These are phyloP conservation scores for Hirsutella rhossiliensis DNA, from an alignment of 2,329 filamentous ascomycete genomes.

Conservation along the genomic window DNA sequence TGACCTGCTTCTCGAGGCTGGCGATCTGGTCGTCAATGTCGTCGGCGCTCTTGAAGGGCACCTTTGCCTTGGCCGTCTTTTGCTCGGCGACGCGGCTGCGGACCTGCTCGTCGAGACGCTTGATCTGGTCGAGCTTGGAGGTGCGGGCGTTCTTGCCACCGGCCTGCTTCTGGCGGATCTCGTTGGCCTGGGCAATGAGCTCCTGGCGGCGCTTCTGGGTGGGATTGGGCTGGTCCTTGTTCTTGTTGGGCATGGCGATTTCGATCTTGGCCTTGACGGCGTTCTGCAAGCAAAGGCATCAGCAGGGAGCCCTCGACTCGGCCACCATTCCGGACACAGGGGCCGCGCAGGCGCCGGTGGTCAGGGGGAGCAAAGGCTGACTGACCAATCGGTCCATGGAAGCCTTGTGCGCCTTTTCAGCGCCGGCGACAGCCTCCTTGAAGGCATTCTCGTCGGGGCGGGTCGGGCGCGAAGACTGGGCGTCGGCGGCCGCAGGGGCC, in stretches of 20 bases:
- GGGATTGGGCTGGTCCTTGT: conserved; percentile 69
- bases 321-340: neutral
- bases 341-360: neutral
- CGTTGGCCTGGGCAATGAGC: conserved; percentile 67
- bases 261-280: conserved; percentile 83
- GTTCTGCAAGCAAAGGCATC: conserved; percentile 49
- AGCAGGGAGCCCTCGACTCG: neutral
- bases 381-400: conserved; percentile 49
- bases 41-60: conserved; percentile 76
- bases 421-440: conserved; percentile 65
- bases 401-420: conserved; percentile 76
- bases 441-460: conserved; percentile 80
- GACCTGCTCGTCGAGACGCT: conserved; percentile 79
- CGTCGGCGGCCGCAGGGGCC: conserved; percentile 27
- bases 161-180: conserved; percentile 79
- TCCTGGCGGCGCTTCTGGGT: conserved; percentile 74
- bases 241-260: conserved; percentile 58
- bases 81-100: conserved; percentile 77
- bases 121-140: conserved; percentile 78
- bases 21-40: conserved; percentile 79
- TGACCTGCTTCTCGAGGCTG: conserved; percentile 71
- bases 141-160: conserved; percentile 73
- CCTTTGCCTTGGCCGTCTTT: conserved; percentile 70
- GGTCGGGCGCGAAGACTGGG: conserved; percentile 50
- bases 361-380: neutral